Percentiles rank a stretch among this genome's conserved stretches.
Conservation (phyloP, 352 stramenopile species). For the Globisporangium orthogonon region DNA sequence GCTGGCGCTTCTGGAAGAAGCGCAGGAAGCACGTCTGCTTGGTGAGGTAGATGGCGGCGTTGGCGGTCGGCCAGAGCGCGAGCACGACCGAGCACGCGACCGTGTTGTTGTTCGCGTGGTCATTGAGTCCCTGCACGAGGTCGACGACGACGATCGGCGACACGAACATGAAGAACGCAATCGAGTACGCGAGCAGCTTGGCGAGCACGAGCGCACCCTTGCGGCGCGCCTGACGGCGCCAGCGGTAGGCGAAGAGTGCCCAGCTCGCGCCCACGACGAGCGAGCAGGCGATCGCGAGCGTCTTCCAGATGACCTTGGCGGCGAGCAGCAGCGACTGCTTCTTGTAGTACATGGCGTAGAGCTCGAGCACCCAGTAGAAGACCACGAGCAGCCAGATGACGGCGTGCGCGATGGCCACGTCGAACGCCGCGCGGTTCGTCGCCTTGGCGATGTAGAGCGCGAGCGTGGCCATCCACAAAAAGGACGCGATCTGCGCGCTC, state of each 20-base stretch:
- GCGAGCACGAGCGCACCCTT: slow-evolving; percentile 60
- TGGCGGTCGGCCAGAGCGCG: slow-evolving; percentile 75
- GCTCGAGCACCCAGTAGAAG: slow-evolving; percentile 70
- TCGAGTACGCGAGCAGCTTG: slow-evolving; percentile 73
- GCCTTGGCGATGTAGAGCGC: slow-evolving; percentile 72
- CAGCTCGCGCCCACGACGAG: slow-evolving; percentile 56
- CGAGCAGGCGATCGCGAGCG: slow-evolving; percentile 48
- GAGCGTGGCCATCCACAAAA: slow-evolving; percentile 71
- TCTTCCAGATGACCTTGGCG: slow-evolving; percentile 72
- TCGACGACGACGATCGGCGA: slow-evolving; percentile 64
- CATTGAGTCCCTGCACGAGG: slow-evolving; percentile 40
- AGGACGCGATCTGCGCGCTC: slow-evolving; percentile 71
- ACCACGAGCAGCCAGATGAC: slow-evolving; percentile 75
- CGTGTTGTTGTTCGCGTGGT: slow-evolving; percentile 25
- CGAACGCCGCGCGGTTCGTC: slow-evolving; percentile 43
- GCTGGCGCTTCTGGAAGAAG: slow-evolving; percentile 36
- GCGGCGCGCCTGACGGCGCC: slow-evolving; percentile 30
- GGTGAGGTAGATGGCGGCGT: slow-evolving; percentile 70
- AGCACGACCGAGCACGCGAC: slow-evolving; percentile 37
- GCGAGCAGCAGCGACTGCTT: slow-evolving; percentile 30
- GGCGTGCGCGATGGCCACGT: slow-evolving; percentile 66
- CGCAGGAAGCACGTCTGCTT: slow-evolving; percentile 53
- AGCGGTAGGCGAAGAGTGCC: slow-evolving; percentile 46
- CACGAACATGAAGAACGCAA: slow-evolving; percentile 74
- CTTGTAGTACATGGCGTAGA: slow-evolving; percentile 63